Base-by-base conservation (phyloP, 2,329 filamentous ascomycete species). In the Pseudogymnoascus sp. region DNA sequence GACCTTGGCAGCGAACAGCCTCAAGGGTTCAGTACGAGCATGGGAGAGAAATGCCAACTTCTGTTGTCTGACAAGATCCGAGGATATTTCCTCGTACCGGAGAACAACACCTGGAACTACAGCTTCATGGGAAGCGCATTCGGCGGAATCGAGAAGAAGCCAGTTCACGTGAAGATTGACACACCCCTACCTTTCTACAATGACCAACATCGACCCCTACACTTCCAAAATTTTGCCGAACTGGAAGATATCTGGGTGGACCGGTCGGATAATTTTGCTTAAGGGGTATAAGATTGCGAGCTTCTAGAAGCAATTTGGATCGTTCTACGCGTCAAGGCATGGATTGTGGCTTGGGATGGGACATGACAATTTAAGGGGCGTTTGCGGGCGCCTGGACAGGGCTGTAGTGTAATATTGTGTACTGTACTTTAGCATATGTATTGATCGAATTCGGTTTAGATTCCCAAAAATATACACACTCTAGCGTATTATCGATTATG, bases 171-270 rank as follows among this genome's bases (percentile, higher is more conserved):
- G 69, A 94, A 94, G 80, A 87, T 99, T 61, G 95, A 97, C 75
- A 95, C 91, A 45, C 94, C 94, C 15, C 76, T 87, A 68, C 82
- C 89, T 7, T 97, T 96, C 77, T 99, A 99, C 77, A 92, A 89
- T 72, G 92, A 92, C 69, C 82, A 92, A 69, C 95, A 99, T 76
- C 85, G 94, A 27, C 92, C 93, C 13, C 79, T 97, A 62, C 94
- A 99, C 78, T 99, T 99, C 83, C 88, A 93, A 74, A 96, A 92
- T 75, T 99, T 99, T 77, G 91, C 92, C 0, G 93, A 99, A 79
- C 77, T 99, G 73, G 94, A 99, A 78, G 93, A 99, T 75, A 89
- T 96, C 42, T 96, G 92, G 85, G 92, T 97, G 55, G 94, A 99
- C 75, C 82, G 92, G 70, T 85, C 85, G 66, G 93, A 99, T 78